Evolutionary conservation across 306 rosid genomes (phyloP).

Genomic region (Lathyrus sativus): DNA sequence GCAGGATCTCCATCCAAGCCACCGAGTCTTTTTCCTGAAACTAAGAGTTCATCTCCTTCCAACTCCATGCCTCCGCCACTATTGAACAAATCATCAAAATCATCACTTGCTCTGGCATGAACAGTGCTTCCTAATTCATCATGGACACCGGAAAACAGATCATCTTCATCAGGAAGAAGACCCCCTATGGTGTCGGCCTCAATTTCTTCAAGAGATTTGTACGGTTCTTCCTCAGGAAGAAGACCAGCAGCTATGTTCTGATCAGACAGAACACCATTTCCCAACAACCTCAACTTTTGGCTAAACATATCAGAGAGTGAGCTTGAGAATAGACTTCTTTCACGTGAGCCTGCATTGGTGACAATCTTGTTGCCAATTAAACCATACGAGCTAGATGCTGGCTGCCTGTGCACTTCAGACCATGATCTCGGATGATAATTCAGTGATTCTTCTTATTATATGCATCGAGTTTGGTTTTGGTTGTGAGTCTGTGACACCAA

Average conservation of each 20-base stretch:
- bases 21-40: constrained; percentile 42
- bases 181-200: constrained; percentile 78
- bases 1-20: constrained; percentile 49
- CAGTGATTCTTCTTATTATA: constrained; percentile 49
- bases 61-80: constrained; percentile 82
- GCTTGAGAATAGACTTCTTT: constrained; percentile 80
- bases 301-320: constrained; percentile 69
- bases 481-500: no score
- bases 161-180: constrained; percentile 88
- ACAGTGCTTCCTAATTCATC: constrained; percentile 50
- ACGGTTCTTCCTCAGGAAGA: constrained; percentile 58
- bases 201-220: constrained; percentile 58
- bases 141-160: constrained; percentile 72
- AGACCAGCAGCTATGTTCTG: constrained; percentile 46
- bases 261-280: constrained; percentile 44
- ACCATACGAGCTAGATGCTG: constrained; percentile 60
- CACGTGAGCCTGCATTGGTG: constrained; percentile 53
- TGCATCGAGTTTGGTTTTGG: no score
- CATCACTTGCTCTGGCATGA: constrained; percentile 49
- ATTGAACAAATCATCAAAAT: constrained; percentile 78
- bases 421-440: constrained; percentile 52
- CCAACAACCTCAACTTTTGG: constrained; percentile 63
- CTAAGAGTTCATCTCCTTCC: constrained; percentile 58
- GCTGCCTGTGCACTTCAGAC: constrained; percentile 51
- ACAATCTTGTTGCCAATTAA: constrained; percentile 55